Percentiles rank a stretch among this genome's conserved stretches.
phyloP scores from a whole-genome alignment of 345 rosid species.

The Erysimum cheiranthoides region DNA sequence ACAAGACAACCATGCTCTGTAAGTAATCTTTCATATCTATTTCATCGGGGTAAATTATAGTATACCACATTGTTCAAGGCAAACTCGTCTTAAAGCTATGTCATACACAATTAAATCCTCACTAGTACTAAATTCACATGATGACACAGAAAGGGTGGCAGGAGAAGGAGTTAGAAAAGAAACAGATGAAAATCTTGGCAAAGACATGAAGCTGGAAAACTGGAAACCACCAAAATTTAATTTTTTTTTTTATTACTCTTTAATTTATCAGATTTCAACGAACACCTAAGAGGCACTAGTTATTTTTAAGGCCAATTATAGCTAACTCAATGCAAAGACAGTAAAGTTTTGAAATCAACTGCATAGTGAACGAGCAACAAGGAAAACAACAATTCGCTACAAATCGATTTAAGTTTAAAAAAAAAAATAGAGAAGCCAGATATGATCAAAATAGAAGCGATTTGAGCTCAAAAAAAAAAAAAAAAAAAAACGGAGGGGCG shows the following conservation, averaged over 20 bases:
- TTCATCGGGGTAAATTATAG: too few species aligned
- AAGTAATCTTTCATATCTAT: neutral
- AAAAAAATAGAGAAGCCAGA: neutral
- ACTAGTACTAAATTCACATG: neutral
- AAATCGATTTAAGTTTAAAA: neutral
- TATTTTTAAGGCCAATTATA: neutral
- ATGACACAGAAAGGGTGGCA: neutral
- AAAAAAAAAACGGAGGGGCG: neutral
- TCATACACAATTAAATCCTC: neutral
- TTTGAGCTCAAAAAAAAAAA: neutral
- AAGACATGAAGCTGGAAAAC: neutral
- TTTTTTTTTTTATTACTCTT: neutral
- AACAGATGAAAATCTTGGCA: neutral
- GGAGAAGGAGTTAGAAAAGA: neutral
- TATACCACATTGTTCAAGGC: too few species aligned
- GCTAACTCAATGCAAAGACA: neutral
- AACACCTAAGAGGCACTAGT: slow-evolving; percentile 14
- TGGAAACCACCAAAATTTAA: too few species aligned
- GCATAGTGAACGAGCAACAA: neutral
- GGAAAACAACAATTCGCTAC: neutral
- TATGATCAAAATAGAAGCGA: neutral
- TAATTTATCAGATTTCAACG: slow-evolving; percentile 13
- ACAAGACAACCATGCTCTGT: neutral
- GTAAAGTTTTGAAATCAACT: neutral
- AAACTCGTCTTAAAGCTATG: neutral